phyloP scores from a whole-genome alignment of 2,329 filamentous ascomycete genomes.

The Calonectria fujianensis region DNA sequence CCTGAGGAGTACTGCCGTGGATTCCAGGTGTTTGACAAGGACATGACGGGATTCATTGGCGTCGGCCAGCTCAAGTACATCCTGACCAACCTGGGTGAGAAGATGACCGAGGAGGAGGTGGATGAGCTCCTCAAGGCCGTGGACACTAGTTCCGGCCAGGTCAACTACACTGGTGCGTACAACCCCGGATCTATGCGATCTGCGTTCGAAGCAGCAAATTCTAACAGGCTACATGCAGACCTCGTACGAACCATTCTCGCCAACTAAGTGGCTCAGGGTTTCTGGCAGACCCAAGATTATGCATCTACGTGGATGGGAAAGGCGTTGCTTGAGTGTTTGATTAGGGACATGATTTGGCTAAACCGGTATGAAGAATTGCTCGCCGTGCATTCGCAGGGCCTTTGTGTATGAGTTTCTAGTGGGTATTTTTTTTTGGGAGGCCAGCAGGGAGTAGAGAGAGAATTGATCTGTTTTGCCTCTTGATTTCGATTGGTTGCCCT shows the following conservation, averaged over 20 bases:
- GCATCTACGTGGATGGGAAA: constrained; percentile 58
- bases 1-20: constrained; percentile 98
- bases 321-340: constrained; percentile 59
- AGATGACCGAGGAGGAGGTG: constrained; percentile 99
- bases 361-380: constrained; percentile 54
- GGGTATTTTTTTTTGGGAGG: constrained; percentile 51
- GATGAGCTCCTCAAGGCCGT: constrained; percentile 99
- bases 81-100: constrained; percentile 97
- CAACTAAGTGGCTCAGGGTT: constrained; percentile 73
- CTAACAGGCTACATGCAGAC: constrained; percentile 67
- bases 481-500: constrained; percentile 17
- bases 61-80: constrained; percentile 99
- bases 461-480: constrained; percentile 49
- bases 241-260: constrained; percentile 91
- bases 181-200: background rate
- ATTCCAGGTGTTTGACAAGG: constrained; percentile 99
- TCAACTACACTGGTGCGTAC: constrained; percentile 91
- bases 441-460: constrained; percentile 46
- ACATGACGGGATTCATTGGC: constrained; percentile 98
- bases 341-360: constrained; percentile 55
- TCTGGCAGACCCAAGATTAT: constrained; percentile 52
- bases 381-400: constrained; percentile 46
- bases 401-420: constrained; percentile 54
- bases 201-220: constrained; percentile 10
- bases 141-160: constrained; percentile 95